phyloP scores from a whole-genome alignment of 768 basidiomycete genomes.

The Hydnum rufescens region DNA sequence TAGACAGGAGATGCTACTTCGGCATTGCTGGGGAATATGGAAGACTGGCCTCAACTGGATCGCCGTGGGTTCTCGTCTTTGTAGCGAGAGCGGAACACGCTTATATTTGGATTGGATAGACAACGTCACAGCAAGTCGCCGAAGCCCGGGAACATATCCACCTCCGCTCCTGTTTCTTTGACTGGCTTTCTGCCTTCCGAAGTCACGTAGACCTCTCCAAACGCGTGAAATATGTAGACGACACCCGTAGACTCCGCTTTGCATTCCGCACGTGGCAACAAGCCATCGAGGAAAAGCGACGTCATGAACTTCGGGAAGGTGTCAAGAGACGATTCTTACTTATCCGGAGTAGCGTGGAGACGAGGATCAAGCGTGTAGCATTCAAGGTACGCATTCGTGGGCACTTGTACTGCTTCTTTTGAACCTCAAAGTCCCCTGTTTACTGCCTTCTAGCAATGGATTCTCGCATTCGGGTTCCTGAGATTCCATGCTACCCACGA shows the following conservation, averaged over 20 bases:
- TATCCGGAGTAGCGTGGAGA: constrained; percentile 36
- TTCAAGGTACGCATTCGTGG: constrained; percentile 18
- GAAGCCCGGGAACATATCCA: constrained; percentile 49
- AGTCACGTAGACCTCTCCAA: constrained; percentile 23
- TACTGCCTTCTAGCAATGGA: constrained; percentile 26
- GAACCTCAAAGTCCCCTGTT: neutral
- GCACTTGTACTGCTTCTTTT: neutral
- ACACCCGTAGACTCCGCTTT: constrained; percentile 25
- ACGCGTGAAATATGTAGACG: constrained; percentile 26
- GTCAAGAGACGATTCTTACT: constrained; percentile 54
- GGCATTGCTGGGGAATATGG: constrained; percentile 64
- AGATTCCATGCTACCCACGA: neutral
- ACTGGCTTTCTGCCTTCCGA: constrained; percentile 33
- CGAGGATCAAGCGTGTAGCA: constrained; percentile 31
- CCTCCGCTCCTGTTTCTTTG: constrained; percentile 35
- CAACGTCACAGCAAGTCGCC: constrained; percentile 46
- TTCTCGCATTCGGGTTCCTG: constrained; percentile 1
- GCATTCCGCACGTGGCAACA: constrained; percentile 34
- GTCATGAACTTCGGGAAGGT: constrained; percentile 40
- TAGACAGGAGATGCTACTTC: constrained; percentile 38
- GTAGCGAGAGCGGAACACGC: constrained; percentile 6
- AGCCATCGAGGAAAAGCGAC: constrained; percentile 33
- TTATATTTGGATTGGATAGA: constrained; percentile 25
- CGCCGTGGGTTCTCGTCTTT: constrained; percentile 28
- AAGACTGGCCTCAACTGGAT: constrained; percentile 51